Evolutionary conservation across 148 eudicot species (phyloP), one percentile per base, ranked within the genome.

Genomic region (Persicaria tinctoria): DNA sequence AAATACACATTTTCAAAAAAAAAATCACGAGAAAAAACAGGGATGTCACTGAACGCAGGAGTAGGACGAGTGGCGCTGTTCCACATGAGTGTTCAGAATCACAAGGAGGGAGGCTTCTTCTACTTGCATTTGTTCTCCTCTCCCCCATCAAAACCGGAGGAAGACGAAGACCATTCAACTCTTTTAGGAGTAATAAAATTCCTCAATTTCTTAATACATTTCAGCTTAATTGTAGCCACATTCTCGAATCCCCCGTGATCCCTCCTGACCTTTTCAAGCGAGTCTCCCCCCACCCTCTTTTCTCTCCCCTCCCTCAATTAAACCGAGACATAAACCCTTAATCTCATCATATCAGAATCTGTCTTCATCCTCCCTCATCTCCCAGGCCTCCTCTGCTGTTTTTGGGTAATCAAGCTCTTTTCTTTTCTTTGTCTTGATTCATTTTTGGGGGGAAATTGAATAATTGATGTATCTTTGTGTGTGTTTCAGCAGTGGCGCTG

Each of bases 351-450:
- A 63, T 63, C 46, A 63, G 32, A 63, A 32, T 32, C 46, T 32
- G 32, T 38, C 68, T 14, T 27, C 46, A 10, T 66, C 48, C 44
- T 66, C 48, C 47, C 5, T 20, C 3, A 18, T 59, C 64, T 59
- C 20, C 64, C 64, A 63, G 46, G n/a, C 70, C 70, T 66, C 48
- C 70, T 66, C 48, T 66, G 70, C 70, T 66, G 41, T 66, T 66
- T 66, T 7, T 41, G 70, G 70, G 70, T 66, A 66, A 66, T 3
- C 70, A 38, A 17, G 14, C 13, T 66, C 44, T 50, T 12, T 66
- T 66, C 59, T 3, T 14, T 55, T n/a, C 1, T 17, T 59, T 59
- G 32, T 59, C 20, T 59, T 59, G 32, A 17, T 18, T 59, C 41
- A 9, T 5, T 9, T 4, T 59, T 59, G 56, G 4, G 16, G 13